Conservation (phyloP, 208 protist species). For the Borovskyia barvae region DNA sequence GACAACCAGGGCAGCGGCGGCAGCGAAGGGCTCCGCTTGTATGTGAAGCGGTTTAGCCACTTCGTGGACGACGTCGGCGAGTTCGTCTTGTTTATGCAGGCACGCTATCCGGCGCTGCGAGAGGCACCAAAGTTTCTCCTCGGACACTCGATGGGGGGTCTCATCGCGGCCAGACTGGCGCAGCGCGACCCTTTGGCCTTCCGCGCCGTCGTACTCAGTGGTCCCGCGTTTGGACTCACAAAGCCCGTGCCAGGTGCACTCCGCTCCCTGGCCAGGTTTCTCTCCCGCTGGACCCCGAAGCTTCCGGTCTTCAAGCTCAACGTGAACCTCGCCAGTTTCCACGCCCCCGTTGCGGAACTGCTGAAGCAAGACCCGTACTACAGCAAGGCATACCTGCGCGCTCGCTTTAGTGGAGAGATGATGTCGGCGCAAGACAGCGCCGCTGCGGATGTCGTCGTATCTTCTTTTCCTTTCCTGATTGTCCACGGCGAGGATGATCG, state of each 20-base stretch:
- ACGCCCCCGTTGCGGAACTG: conserved; percentile 50
- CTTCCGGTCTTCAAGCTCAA: conserved; percentile 36
- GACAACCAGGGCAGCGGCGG: conserved; percentile 80
- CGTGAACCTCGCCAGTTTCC: conserved; percentile 28
- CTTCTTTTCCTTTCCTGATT: conserved; percentile 60
- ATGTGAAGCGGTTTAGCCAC: conserved; percentile 67
- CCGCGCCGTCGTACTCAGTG: conserved; percentile 57
- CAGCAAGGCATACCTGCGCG: conserved; percentile 28
- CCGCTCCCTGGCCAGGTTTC: conserved; percentile 11
- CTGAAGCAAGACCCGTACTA: conserved; percentile 64
- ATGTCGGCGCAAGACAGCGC: conserved; percentile 41
- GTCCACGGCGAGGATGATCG: conserved; percentile 56
- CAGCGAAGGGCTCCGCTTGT: conserved; percentile 65
- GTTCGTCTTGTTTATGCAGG: conserved; percentile 42
- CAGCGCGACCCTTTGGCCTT: conserved; percentile 29
- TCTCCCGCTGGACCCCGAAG: conserved; percentile 47
- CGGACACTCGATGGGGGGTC: conserved; percentile 80
- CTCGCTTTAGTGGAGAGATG: conserved; percentile 52
- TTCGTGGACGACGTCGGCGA: conserved; percentile 71
- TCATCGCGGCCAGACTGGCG: conserved; percentile 57
- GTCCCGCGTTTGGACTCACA: conserved; percentile 37
- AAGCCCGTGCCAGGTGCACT: conserved; percentile 11
- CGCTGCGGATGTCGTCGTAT: conserved; percentile 8
- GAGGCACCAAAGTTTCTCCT: conserved; percentile 51
- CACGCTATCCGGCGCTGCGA: conserved; percentile 33